Evolutionary conservation across 2,329 filamentous ascomycete species (phyloP).

Genomic region (Venturia asperata): DNA sequence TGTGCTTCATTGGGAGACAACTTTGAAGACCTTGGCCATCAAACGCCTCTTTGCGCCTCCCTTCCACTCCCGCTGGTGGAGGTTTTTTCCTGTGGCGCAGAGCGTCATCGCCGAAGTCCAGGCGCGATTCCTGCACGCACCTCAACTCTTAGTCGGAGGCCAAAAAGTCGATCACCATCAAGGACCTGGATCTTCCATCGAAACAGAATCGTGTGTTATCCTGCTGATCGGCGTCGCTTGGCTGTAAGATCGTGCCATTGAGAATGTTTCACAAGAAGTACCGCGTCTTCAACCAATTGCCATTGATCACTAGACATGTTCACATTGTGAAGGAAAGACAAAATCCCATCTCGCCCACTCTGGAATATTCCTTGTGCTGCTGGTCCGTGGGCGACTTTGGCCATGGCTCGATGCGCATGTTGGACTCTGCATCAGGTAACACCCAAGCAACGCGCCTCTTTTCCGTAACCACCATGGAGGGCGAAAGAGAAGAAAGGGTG

Average conservation of each 20-base stretch:
- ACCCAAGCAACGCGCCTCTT: background rate
- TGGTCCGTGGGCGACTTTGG: background rate
- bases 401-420: background rate
- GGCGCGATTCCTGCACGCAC: background rate
- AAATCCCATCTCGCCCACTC: background rate
- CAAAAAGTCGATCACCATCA: background rate
- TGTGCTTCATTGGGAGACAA: too few species aligned
- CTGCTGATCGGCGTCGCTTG: background rate
- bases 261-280: background rate
- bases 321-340: background rate
- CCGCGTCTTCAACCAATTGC: background rate
- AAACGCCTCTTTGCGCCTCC: background rate
- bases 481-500: background rate
- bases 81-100: background rate
- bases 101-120: background rate
- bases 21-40: background rate
- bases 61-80: background rate
- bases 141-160: background rate
- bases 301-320: background rate
- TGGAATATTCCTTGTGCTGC: background rate
- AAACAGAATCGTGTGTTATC: background rate
- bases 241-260: background rate
- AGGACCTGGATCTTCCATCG: background rate
- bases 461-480: background rate
- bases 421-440: background rate